Base-by-base conservation (phyloP, 768 basidiomycete genomes). In the Multifurca ochricompacta region DNA sequence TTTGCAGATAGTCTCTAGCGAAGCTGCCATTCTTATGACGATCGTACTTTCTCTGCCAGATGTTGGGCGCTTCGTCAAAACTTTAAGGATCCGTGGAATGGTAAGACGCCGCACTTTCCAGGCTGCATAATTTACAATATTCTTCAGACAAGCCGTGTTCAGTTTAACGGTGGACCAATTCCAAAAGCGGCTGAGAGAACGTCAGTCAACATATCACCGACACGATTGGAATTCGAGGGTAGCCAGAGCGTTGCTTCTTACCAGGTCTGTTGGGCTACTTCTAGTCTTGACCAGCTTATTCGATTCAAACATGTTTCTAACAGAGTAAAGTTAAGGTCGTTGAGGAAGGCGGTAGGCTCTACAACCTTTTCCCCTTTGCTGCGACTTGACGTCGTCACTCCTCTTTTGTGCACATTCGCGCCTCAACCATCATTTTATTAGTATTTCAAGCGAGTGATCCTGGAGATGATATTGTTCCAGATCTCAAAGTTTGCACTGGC, bases 361-460 rank as follows among this genome's bases (percentile, higher is more conserved):
- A 19, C 32, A 19, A 27, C 18, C 21, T 32, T 31, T 32, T 11
- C 41, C 43, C 56, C 28, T 40, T 51, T 37, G 30, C 43, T 23
- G 28, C 46, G 51, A 40, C 56, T 57, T 57, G 56, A 57, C 56
- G 56, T 57, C 51, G 56, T 41, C 23, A 13, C 52, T 23, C 8
- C 37, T 32, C 23, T 19, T 10, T 54, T 44, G 27, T 51, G 18
- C 37, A 4, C 28, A 23, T 49, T 40, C 27, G 11, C 55, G 13
- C 37, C n/a, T 8, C n/a, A n/a, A 41, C 23, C 10, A 49, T 31
- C 25, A n/a, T 31, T 39, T 13, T 13, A 35, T n/a, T 37, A 60
- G 59, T 60, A 1, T 48, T 53, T 37, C 39, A 61, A 44, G 25
- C 52, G 21, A 60, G 59, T 25, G 60, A 61, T 47, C 60, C 53